Base-by-base conservation (phyloP, 176 grass and related monocot genomes). In the Chrysopogon serrulatus region DNA sequence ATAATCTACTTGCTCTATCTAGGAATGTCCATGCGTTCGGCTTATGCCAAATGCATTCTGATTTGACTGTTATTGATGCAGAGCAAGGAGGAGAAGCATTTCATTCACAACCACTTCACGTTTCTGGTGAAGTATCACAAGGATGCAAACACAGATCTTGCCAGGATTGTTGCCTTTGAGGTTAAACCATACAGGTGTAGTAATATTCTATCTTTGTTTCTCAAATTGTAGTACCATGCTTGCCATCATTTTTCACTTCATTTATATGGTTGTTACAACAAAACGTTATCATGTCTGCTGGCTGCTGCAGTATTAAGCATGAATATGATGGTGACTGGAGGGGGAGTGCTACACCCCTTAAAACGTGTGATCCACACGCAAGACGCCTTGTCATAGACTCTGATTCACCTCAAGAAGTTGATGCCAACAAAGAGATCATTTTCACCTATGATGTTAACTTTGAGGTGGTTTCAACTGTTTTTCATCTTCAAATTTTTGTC, bases 111-210 rank as follows among this genome's bases (percentile, higher is more conserved):
- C 78, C 95, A 98, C 79, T 86, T 98, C 47, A 85, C 86, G 8
- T 98, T 98, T 67, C 36, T 91, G 36, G 92, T 98, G 40, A 98
- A 93, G 67, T 98, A 86, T 62, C 95, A 95, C 64, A 86, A 87
- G 80, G 92, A 98, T 86, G 60, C 14, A 27, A 34, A 84, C 48
- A 79, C 84, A 7, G 95, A 93, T 65, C 65, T 95, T 82, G 88
- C 92, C 17, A 91, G 95, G 82, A 98, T 95, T 65, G 95, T 98
- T 57, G 92, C 79, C 74, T 98, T 98, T 54, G 95, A 95, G 82
- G 95, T 95, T 48, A 98, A 98, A 67, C 90, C 90, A 36, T 91
- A 64, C 88, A 98, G 95, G 95, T 93, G 47, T 12, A 33, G 60
- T 59, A 43, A 70, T 56, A 54, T 61, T 63, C 36, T 65, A 67